Evolutionary conservation across 345 rosid species (phyloP), one percentile per base, ranked within the genome.

Genomic region (Gossypium raimondii): DNA sequence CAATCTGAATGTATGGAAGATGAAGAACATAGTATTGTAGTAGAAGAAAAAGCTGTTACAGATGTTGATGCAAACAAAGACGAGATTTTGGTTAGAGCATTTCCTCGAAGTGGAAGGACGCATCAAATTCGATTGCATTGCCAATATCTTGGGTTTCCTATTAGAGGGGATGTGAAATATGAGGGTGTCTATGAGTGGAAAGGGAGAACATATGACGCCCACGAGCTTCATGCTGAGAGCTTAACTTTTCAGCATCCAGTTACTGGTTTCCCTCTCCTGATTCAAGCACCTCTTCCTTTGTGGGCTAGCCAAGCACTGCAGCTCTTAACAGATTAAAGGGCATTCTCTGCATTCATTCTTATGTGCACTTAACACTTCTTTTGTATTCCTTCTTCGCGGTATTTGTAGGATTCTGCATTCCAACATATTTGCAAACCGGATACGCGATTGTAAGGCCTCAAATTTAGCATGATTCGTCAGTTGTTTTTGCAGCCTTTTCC

Each of bases 101-200:
- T 82, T 68, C 98, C 98, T 44, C 73, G 56, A 77, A 94, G 92
- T 81, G 98, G 98, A 67, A 88, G 92, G 76, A 95, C 98, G 0
- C 99, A 95, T 87, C 98, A 93, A 84, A 90, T 93, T 55, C 93
- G 94, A 34, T 80, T 95, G 85, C 99, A 92, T 78, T 91, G 94
- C 75, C 99, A 91, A 78, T 89, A 85, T 83, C 89, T 94, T 63
- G 97, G 95, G 67, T 87, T 92, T 71, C 79, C 97, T 11, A 84
- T 89, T 2, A 83, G 85, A 82, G 98, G 95, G 53, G 98, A 92
- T 82, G 95, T 91, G 38, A 94, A 91, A 82, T 91, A 95, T 55
- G 89, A 91, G 74, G 99, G 99, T n/a, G 81, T 82, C 41, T 81
- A 83, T 78, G 92, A 89, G 76, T 86, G 98, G 94, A 80, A 85